These are phyloP conservation scores for Musa balbisiana DNA, from an alignment of 202 grass and related monocot species.

Conservation along the genomic window DNA sequence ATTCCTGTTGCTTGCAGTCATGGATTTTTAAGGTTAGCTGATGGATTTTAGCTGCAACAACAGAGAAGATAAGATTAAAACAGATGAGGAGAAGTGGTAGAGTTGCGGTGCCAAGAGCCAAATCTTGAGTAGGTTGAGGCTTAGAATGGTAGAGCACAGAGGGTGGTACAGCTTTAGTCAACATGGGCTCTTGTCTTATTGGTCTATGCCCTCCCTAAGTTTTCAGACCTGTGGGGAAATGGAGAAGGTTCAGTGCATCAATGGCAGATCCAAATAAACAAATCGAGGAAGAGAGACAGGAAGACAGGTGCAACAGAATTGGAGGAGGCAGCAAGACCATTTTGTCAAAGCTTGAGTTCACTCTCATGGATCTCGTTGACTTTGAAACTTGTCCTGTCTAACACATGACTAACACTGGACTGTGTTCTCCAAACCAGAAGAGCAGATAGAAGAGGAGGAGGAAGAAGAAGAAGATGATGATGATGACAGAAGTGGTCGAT, in stretches of 20 bases:
- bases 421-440: background rate
- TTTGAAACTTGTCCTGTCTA: background rate
- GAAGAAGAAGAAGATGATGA: constrained; percentile 44
- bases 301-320: too few relatives aligned
- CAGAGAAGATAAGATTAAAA: too few relatives aligned
- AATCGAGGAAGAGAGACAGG: background rate
- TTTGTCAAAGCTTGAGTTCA: too few relatives aligned
- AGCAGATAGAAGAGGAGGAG: constrained; percentile 1
- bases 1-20: too few relatives aligned
- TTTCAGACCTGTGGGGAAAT: background rate
- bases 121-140: background rate
- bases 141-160: background rate
- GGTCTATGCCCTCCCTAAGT: background rate
- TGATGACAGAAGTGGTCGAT: constrained; percentile 64
- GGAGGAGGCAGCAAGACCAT: too few relatives aligned
- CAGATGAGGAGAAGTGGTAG: too few relatives aligned
- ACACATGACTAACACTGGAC: background rate
- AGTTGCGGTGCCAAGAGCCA: too few relatives aligned
- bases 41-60: too few relatives aligned
- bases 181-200: background rate
- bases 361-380: too few relatives aligned
- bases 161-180: background rate
- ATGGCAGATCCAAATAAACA: background rate
- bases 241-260: background rate
- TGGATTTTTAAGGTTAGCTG: too few relatives aligned